Evolutionary conservation across 805 yeast genomes (phyloP).

Genomic region (Ogataea dorogensis): DNA sequence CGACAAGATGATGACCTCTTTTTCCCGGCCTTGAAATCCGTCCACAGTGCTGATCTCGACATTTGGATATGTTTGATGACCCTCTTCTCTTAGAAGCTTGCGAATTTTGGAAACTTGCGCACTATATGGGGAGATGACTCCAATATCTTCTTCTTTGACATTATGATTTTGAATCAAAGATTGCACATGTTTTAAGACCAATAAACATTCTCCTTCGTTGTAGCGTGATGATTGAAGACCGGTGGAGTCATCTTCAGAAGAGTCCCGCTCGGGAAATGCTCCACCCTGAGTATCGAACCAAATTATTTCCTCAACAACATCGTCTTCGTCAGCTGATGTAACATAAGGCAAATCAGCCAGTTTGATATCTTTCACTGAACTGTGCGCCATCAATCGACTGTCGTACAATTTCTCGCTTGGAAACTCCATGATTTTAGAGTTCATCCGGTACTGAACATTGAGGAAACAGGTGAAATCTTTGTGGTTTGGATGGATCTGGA

Average conservation of each 20-base stretch:
- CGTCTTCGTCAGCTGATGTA: conserved; percentile 42
- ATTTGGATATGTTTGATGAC: conserved; percentile 29
- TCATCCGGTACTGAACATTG: conserved; percentile 87
- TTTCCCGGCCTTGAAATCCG: conserved; percentile 96
- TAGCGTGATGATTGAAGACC: conserved; percentile 52
- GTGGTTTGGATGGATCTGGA: conserved; percentile 44
- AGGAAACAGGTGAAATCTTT: conserved; percentile 54
- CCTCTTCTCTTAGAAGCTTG: conserved; percentile 37
- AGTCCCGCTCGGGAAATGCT: conserved; percentile 63
- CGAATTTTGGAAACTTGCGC: conserved; percentile 76
- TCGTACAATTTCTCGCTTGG: conserved; percentile 68
- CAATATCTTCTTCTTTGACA: conserved; percentile 58
- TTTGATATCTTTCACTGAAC: conserved; percentile 49
- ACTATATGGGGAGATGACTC: conserved; percentile 85
- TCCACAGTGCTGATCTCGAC: conserved; percentile 89
- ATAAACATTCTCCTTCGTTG: conserved; percentile 72
- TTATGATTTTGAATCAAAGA: conserved; percentile 48
- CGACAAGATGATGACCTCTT: conserved; percentile 77
- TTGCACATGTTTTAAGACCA: conserved; percentile 58
- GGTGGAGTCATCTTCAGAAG: conserved; percentile 25
- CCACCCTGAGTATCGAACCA: conserved; percentile 97
- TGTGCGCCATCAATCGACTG: conserved; percentile 60
- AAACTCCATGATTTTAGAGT: conserved; percentile 70
- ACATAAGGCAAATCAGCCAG: conserved; percentile 52
- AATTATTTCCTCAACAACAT: conserved; percentile 54